phyloP scores from a whole-genome alignment of 139 green algal genomes.

The Coccomyxa sp. region DNA sequence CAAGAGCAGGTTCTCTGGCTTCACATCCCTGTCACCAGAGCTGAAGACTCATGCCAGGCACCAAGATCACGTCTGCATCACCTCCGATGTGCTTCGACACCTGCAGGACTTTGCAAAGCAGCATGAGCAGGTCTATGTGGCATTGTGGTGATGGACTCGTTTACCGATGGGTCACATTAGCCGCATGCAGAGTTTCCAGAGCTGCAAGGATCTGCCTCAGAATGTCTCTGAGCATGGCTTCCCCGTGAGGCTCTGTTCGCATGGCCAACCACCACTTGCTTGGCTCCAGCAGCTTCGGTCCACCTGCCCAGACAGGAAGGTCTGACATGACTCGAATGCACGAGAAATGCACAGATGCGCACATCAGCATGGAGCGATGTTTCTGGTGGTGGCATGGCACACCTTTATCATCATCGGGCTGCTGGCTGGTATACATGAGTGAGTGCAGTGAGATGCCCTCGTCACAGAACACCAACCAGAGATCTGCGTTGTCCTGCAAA shows the following conservation, averaged over 20 bases:
- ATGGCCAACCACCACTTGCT: conserved; percentile 52
- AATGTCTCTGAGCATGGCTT: conserved; percentile 29
- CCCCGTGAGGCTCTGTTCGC: conserved; percentile 15
- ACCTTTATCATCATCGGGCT: too few relatives aligned
- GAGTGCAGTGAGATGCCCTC: conserved; percentile 63
- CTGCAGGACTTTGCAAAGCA: too few relatives aligned
- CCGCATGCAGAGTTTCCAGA: conserved; percentile 45
- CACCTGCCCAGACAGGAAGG: not conserved
- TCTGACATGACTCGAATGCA: not conserved
- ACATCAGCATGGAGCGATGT: not conserved
- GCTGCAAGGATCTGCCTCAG: conserved; percentile 54
- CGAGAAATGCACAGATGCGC: not conserved
- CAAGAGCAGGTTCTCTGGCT: conserved; percentile 72
- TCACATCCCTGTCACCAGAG: conserved; percentile 47
- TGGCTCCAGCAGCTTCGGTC: conserved; percentile 39
- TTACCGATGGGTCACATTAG: conserved; percentile 57
- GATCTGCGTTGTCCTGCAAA: conserved; percentile 20
- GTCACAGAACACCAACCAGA: conserved; percentile 60
- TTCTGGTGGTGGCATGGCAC: not conserved
- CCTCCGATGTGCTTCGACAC: too few relatives aligned
- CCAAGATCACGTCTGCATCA: not conserved
- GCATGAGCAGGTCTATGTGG: too few relatives aligned
- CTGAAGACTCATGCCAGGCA: not conserved
- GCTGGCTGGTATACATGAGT: conserved; percentile 55
- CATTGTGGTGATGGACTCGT: too few relatives aligned